Base-by-base conservation (phyloP, 106 monocot genomes). In the Dendrobium catenatum region DNA sequence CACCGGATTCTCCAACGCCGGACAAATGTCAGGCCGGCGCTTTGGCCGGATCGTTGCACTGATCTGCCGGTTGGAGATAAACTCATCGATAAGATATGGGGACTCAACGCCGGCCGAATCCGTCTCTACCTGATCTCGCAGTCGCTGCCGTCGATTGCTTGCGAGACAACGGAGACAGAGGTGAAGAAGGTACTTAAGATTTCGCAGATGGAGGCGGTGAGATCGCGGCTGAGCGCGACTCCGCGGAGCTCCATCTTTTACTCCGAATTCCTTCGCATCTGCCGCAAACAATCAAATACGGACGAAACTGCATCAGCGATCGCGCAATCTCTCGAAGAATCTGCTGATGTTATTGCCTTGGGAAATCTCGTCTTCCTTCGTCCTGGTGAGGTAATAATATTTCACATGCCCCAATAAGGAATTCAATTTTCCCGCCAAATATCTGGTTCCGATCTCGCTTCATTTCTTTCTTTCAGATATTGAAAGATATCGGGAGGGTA, bases 291-390 rank as follows among this genome's bases (percentile, higher is more conserved):
- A 20, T 43, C 73, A 29, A 16, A 33, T 4, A 10, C 73, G 17
- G 73, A 74, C 1, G 73, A 74, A 19, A 19, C 13, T 18, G 61
- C 61, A n/a, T 15, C 73, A 16, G 40, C 16, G 77, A 77, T 77
- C 77, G 77, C 77, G 0, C 77, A 5, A 20, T 77, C 51, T 11
- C 77, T 77, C 22, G 47, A 51, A 44, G 77, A 77, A 9, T 77
- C 77, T 19, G 27, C 3, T 11, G 19, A 22, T 43, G 77, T 77
- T 9, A 77, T 77, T 24, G 51, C 51, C n/a, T 0, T 54, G 13
- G 77, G 77, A 6, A 77, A 51, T 51, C 24, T 24, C 77, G 77
- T 77, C 49, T 77, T 77, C 77, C 46, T 77, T 51, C 26, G 29
- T 19, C 77, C 77, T 15, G 77, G 77, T 24, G 49, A 77, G 77